phyloP scores from a whole-genome alignment of 345 rosid genomes.

The Odontarrhena argentea region DNA sequence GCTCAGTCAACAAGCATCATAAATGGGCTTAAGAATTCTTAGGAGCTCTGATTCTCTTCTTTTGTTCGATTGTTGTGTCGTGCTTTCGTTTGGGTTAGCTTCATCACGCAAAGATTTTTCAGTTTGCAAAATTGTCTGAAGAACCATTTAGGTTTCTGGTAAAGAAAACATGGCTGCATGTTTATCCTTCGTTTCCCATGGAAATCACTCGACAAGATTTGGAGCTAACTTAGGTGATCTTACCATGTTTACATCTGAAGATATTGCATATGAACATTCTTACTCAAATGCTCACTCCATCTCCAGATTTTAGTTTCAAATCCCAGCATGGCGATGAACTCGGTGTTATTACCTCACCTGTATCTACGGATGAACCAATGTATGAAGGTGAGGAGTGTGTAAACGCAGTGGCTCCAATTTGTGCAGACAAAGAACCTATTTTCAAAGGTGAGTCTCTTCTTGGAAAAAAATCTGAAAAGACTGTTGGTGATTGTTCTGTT shows the following conservation, averaged over 20 bases:
- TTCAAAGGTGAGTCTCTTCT: conserved; percentile 97
- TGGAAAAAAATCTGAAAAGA: conserved; percentile 74
- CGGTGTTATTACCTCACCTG: conserved; percentile 53
- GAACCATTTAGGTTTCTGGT: conserved; percentile 88
- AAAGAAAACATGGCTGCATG: conserved; percentile 18
- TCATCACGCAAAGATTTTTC: too few relatives aligned
- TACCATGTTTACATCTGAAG: conserved; percentile 20
- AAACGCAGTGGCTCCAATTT: conserved; percentile 56
- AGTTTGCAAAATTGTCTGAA: conserved; percentile 80
- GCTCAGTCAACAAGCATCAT: too few relatives aligned
- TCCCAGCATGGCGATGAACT: conserved; percentile 51
- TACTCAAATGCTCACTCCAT: conserved; percentile 45
- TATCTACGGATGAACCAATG: conserved; percentile 83
- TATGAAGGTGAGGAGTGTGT: conserved; percentile 98
- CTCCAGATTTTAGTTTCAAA: conserved; percentile 55
- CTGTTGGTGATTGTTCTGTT: conserved; percentile 42
- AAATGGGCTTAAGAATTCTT: too few relatives aligned
- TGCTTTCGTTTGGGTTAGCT: too few relatives aligned
- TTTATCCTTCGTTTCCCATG: neutral
- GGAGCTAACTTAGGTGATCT: conserved; percentile 27
- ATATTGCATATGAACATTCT: conserved; percentile 37
- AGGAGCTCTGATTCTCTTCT: too few relatives aligned
- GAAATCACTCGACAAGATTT: neutral
- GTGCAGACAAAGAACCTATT: conserved; percentile 77
- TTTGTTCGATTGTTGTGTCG: too few relatives aligned